Conservation (phyloP, 257 asterid genomes). For the Solanum bulbocastanum region DNA sequence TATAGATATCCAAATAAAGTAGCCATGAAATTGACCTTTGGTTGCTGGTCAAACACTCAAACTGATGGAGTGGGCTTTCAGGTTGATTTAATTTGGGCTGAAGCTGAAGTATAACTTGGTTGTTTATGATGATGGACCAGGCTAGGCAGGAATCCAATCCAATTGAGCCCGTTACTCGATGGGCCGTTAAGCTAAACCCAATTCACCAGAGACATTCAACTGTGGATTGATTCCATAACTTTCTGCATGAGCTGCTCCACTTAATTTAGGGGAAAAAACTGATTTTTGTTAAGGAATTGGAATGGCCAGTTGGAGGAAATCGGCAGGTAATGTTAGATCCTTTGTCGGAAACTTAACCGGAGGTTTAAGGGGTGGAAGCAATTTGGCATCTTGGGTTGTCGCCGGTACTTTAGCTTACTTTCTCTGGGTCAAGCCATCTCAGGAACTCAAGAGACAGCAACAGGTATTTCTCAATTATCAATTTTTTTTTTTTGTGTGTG, state of each 20-base stretch:
- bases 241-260: background rate
- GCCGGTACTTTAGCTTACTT: constrained; percentile 97
- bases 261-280: background rate
- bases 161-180: background rate
- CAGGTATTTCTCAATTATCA: constrained; percentile 22
- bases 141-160: background rate
- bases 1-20: background rate
- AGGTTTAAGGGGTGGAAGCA: constrained; percentile 78
- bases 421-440: constrained; percentile 91
- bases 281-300: background rate
- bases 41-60: background rate
- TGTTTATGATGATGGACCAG: background rate
- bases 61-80: background rate
- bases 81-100: background rate
- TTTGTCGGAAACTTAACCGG: constrained; percentile 73
- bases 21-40: too few relatives aligned
- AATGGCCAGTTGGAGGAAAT: constrained; percentile 57
- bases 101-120: background rate
- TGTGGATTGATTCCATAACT: background rate
- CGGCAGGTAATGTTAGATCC: constrained; percentile 59
- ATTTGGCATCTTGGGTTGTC: constrained; percentile 82
- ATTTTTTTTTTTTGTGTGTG: background rate
- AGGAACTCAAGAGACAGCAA: constrained; percentile 73
- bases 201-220: background rate
- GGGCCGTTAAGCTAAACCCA: background rate